phyloP scores from a whole-genome alignment of 176 grass and related monocot species.

The Ampelocalamus luodianensis region DNA sequence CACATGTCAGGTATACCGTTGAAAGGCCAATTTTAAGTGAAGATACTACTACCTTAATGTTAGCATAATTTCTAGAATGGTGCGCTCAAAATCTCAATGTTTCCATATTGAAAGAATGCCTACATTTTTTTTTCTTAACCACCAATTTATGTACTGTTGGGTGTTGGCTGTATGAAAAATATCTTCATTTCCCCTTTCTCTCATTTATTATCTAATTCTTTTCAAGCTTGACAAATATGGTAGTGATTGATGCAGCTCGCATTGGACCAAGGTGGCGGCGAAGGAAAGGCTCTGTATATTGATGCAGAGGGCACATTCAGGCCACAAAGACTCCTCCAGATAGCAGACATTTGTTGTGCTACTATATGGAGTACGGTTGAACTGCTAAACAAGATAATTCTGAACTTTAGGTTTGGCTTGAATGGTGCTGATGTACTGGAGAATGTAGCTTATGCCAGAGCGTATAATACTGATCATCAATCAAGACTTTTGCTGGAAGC shows the following conservation, averaged over 20 bases:
- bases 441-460: constrained; percentile 95
- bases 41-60: neutral
- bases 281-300: constrained; percentile 94
- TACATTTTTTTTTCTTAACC: neutral
- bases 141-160: neutral
- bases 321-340: constrained; percentile 87
- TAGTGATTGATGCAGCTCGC: constrained; percentile 67
- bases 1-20: constrained; percentile 80
- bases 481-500: constrained; percentile 88
- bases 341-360: constrained; percentile 55
- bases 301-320: constrained; percentile 95
- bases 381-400: constrained; percentile 6
- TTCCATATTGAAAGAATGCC: neutral
- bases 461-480: constrained; percentile 94
- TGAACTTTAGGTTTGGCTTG: constrained; percentile 77
- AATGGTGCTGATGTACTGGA: constrained; percentile 94
- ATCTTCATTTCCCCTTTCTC: neutral
- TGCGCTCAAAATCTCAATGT: neutral
- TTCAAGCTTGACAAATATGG: neutral
- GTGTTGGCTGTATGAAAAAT: neutral
- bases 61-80: neutral
- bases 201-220: constrained; percentile 20
- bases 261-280: constrained; percentile 95
- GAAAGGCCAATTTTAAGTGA: constrained; percentile 19
- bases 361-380: neutral